Percentiles rank a stretch among this genome's conserved stretches.
phyloP scores from a whole-genome alignment of 129 eudicot genomes.

The Chrysanthemum seticuspe region DNA sequence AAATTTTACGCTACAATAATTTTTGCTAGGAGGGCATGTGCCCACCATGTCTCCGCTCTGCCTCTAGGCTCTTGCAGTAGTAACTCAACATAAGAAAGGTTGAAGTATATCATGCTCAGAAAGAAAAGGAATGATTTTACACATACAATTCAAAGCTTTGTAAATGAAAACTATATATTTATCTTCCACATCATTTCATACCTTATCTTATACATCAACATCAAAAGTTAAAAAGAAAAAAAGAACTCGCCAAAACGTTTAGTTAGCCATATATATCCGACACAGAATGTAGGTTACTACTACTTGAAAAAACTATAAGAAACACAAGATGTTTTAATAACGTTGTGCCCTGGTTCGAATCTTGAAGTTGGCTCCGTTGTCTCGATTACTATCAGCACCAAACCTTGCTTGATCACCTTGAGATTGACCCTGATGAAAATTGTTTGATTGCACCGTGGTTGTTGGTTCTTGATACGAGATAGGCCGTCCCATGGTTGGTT shows the following conservation, averaged over 20 bases:
- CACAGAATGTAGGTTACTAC: neutral
- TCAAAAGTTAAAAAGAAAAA: too few species aligned
- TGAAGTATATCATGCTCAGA: too few species aligned
- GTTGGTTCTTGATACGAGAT: conserved; percentile 29
- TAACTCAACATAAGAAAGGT: too few species aligned
- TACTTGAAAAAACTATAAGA: neutral
- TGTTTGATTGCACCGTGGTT: conserved; percentile 20
- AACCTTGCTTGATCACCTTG: conserved; percentile 36
- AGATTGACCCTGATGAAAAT: conserved; percentile 19
- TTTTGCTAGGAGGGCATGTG: too few species aligned
- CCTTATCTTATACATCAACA: too few species aligned
- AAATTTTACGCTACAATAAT: too few species aligned
- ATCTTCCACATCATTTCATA: too few species aligned
- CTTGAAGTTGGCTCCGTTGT: conserved; percentile 22
- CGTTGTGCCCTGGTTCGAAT: conserved; percentile 34
- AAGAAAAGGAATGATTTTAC: too few species aligned
- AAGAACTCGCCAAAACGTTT: neutral
- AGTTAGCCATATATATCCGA: neutral
- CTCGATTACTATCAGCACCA: conserved; percentile 22
- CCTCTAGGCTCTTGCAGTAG: too few species aligned
- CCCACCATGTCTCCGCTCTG: too few species aligned
- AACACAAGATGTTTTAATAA: conserved; percentile 9
- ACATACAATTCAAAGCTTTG: too few species aligned
- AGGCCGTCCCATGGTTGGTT: conserved; percentile 18
- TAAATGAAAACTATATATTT: too few species aligned